Percentiles rank a stretch among this genome's conserved stretches.
Conservation (phyloP, 768 basidiomycete species). For the Russula vinacea region DNA sequence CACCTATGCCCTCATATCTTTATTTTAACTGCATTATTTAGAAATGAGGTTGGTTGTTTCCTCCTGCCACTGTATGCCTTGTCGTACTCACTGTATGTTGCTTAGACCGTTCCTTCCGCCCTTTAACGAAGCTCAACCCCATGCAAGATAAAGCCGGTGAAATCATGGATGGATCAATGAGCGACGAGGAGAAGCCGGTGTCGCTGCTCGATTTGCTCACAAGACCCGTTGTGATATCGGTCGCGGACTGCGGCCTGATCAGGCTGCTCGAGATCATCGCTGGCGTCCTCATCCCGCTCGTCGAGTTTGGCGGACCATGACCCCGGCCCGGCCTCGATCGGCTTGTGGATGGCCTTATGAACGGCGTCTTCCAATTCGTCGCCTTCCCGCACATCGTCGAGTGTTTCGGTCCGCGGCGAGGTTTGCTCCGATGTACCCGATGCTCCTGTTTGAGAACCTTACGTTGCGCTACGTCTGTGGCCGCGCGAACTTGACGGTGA, state of each 20-base stretch:
- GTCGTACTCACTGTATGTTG: constrained; percentile 2
- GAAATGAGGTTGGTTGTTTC: constrained; percentile 17
- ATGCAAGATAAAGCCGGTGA: background rate
- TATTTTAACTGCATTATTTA: constrained; percentile 14
- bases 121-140: background rate
- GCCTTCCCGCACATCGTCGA: too few species aligned
- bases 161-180: constrained; percentile 1
- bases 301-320: constrained; percentile 42
- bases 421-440: too few species aligned
- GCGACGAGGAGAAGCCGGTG: constrained; percentile 1
- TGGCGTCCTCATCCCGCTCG: constrained; percentile 38
- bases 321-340: constrained; percentile 42
- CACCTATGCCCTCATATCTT: constrained; percentile 17
- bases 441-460: too few species aligned
- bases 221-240: constrained; percentile 8
- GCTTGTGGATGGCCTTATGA: constrained; percentile 39
- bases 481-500: too few species aligned
- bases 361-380: too few species aligned
- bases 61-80: background rate
- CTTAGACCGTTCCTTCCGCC: constrained; percentile 4
- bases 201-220: constrained; percentile 15
- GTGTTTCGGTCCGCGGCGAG: too few species aligned
- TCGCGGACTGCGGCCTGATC: constrained; percentile 16
- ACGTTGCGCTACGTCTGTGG: too few species aligned
- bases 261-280: constrained; percentile 17